phyloP scores from a whole-genome alignment of 2,329 filamentous ascomycete genomes.

The Xylaria sp. region DNA sequence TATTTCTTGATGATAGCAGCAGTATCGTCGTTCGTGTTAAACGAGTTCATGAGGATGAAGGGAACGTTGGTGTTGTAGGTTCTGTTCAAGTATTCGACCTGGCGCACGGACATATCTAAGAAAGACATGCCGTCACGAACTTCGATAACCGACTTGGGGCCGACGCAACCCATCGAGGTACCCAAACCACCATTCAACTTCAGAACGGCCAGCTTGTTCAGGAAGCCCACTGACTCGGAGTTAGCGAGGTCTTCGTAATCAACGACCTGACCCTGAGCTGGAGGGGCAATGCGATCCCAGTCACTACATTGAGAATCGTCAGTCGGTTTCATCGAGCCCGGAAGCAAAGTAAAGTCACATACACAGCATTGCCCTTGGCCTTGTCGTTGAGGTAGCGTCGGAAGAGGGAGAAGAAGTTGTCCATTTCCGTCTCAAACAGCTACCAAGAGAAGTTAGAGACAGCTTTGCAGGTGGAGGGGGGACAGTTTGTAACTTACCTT shows the following conservation, averaged over 20 bases:
- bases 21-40: conserved; percentile 99
- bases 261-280: conserved; percentile 90
- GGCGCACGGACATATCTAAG: conserved; percentile 95
- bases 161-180: conserved; percentile 99
- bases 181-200: conserved; percentile 99
- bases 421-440: conserved; percentile 99
- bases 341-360: conserved; percentile 44
- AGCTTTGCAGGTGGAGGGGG: not conserved
- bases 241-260: conserved; percentile 91
- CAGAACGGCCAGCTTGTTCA: conserved; percentile 96
- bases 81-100: conserved; percentile 99
- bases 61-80: conserved; percentile 97
- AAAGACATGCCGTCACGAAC: conserved; percentile 99
- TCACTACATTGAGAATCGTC: conserved; percentile 62
- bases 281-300: conserved; percentile 96
- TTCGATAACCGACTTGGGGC: conserved; percentile 99
- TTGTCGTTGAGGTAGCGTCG: conserved; percentile 98
- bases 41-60: conserved; percentile 99
- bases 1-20: conserved; percentile 99
- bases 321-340: not conserved
- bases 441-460: conserved; percentile 42
- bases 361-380: conserved; percentile 93
- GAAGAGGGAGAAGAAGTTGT: conserved; percentile 99
- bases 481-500: conserved; percentile 65
- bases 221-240: conserved; percentile 88